Conservation (phyloP, 345 rosid genomes). For the Sisymbrium altissimum region DNA sequence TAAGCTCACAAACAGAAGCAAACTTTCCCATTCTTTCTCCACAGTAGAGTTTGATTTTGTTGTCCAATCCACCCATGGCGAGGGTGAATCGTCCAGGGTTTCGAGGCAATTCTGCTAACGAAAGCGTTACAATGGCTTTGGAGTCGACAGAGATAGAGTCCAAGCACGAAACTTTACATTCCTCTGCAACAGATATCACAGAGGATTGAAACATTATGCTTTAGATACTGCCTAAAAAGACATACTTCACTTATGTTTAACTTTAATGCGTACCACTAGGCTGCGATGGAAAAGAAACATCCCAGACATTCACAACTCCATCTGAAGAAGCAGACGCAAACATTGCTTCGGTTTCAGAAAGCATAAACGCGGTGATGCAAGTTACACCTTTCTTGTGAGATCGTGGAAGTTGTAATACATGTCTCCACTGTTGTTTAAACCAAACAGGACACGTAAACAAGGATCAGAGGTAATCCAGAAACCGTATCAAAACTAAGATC, state of each 20-base stretch:
- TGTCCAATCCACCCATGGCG: constrained; percentile 96
- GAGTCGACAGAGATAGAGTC: constrained; percentile 63
- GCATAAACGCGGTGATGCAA: constrained; percentile 65
- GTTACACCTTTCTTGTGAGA: constrained; percentile 90
- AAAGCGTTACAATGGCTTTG: constrained; percentile 79
- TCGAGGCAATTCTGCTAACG: constrained; percentile 74
- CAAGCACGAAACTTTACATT: constrained; percentile 53
- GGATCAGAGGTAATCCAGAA: not conserved
- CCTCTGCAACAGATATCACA: constrained; percentile 44
- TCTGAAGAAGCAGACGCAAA: constrained; percentile 88
- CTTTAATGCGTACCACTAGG: constrained; percentile 42
- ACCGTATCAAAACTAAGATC: not conserved
- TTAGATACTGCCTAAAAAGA: not conserved
- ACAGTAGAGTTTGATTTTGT: constrained; percentile 67
- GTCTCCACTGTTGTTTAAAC: constrained; percentile 58
- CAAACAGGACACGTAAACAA: not conserved
- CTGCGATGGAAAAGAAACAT: constrained; percentile 48
- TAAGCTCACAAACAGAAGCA: constrained; percentile 73
- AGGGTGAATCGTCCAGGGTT: constrained; percentile 50
- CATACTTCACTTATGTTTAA: not conserved
- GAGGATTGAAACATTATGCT: not conserved
- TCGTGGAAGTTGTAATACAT: constrained; percentile 60
- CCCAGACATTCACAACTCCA: constrained; percentile 65
- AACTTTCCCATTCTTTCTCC: constrained; percentile 78
- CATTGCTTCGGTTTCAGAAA: constrained; percentile 59